These are phyloP conservation scores for Fusarium sp. DNA, from an alignment of 2,329 filamentous ascomycete genomes.

Conservation along the genomic window DNA sequence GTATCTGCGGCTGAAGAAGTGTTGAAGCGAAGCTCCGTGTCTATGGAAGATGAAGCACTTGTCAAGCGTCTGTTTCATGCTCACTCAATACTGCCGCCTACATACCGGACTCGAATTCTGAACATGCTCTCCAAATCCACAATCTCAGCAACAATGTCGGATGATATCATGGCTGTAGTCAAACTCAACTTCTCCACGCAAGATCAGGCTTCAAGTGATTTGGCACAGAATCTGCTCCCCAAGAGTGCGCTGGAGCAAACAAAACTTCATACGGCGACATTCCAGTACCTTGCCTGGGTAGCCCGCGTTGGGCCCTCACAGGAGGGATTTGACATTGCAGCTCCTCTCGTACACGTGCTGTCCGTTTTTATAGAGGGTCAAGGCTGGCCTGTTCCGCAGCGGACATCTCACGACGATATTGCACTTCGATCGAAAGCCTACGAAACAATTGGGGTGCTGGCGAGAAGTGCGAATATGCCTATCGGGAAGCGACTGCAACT, in stretches of 20 bases:
- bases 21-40: constrained; percentile 80
- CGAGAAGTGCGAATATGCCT: constrained; percentile 71
- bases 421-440: constrained; percentile 84
- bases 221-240: constrained; percentile 43
- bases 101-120: constrained; percentile 83
- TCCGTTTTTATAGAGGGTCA: constrained; percentile 80
- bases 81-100: constrained; percentile 78
- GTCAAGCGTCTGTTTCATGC: constrained; percentile 76
- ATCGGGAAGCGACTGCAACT: constrained; percentile 65
- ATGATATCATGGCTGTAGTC: constrained; percentile 76
- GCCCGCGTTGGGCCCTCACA: constrained; percentile 75
- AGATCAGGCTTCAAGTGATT: constrained; percentile 6
- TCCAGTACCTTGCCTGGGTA: constrained; percentile 89
- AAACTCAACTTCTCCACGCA: constrained; percentile 68
- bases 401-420: constrained; percentile 69
- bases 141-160: constrained; percentile 75
- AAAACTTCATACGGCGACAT: constrained; percentile 84
- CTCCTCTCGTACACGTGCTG: constrained; percentile 75
- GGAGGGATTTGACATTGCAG: constrained; percentile 73
- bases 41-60: constrained; percentile 75
- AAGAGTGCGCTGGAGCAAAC: constrained; percentile 76
- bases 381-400: constrained; percentile 81
- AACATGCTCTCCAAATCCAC: constrained; percentile 81
- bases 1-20: constrained; percentile 89
- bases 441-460: constrained; percentile 87